A percentile compares a stretch with the other conserved stretches of the same genome.
phyloP scores from a whole-genome alignment of 306 rosid genomes.

The Quercus mongolica region DNA sequence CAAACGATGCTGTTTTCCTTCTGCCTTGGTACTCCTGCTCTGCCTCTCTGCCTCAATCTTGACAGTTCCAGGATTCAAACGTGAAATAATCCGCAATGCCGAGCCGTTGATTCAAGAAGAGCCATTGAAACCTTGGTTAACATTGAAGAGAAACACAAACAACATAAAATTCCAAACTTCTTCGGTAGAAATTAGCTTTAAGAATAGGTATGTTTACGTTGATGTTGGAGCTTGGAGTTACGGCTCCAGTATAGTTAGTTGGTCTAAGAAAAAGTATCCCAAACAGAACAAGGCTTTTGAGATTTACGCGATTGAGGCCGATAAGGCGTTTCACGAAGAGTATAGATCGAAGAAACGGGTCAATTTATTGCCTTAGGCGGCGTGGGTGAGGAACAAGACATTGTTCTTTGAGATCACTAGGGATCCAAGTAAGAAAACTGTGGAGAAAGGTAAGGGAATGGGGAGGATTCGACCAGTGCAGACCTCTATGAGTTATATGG shows the following conservation, averaged over 20 bases:
- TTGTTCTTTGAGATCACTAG: slow-evolving; percentile 61
- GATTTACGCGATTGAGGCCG: slow-evolving; percentile 59
- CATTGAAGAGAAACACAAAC: slow-evolving; percentile 38
- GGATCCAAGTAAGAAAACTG: slow-evolving; percentile 28
- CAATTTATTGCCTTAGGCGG: slow-evolving; percentile 49
- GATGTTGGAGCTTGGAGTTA: slow-evolving; percentile 57
- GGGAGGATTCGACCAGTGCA: slow-evolving; percentile 53
- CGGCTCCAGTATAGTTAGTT: slow-evolving; percentile 52
- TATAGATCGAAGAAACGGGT: slow-evolving; percentile 36
- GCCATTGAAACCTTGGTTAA: slow-evolving; percentile 50
- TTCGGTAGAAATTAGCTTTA: slow-evolving; percentile 50
- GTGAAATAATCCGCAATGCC: slow-evolving; percentile 34
- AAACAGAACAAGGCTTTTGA: slow-evolving; percentile 48
- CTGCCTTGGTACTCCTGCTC: no score
- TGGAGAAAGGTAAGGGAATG: slow-evolving; percentile 38
- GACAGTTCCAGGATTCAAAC: slow-evolving; percentile 21
- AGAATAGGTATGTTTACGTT: slow-evolving; percentile 46
- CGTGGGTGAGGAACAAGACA: slow-evolving; percentile 69
- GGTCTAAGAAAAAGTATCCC: slow-evolving; percentile 65
- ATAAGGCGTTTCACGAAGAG: slow-evolving; percentile 46
- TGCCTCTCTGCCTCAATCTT: no score
- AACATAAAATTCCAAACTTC: slow-evolving; percentile 52
- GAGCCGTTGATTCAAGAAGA: slow-evolving; percentile 39
- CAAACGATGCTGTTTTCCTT: no score
- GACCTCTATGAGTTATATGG: slow-evolving; percentile 41